These are phyloP conservation scores for Hypericum androsaemum DNA, from an alignment of 345 rosid species.

Conservation along the genomic window DNA sequence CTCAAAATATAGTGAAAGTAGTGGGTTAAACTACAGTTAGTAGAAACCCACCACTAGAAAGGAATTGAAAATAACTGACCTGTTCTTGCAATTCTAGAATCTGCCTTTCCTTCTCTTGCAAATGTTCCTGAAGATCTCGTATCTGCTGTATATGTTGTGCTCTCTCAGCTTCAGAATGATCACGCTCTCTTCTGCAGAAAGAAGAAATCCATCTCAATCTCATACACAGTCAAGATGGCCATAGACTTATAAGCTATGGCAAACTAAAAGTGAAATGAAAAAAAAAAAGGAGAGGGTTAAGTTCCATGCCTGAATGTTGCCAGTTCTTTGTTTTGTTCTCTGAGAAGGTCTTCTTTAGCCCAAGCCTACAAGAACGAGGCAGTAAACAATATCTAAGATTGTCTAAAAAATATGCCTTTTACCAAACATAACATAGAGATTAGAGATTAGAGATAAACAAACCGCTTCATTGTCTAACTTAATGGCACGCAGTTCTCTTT, in stretches of 20 bases:
- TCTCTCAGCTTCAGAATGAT: conserved; percentile 94
- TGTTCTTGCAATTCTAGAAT: conserved; percentile 82
- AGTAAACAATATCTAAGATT: conserved; percentile 8
- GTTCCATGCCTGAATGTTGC: conserved; percentile 58
- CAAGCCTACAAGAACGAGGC: conserved; percentile 47
- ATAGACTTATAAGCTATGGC: too few relatives aligned
- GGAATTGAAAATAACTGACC: conserved; percentile 30
- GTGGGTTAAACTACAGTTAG: not conserved
- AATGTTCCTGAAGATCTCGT: conserved; percentile 77
- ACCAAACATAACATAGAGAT: not conserved
- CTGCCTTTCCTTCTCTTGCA: conserved; percentile 88
- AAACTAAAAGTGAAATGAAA: not conserved
- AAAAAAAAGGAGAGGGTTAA: not conserved
- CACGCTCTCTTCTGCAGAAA: conserved; percentile 83
- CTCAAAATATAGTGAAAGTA: too few relatives aligned
- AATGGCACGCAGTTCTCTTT: conserved; percentile 72
- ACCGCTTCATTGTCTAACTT: conserved; percentile 89
- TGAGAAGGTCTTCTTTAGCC: conserved; percentile 89
- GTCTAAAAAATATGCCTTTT: not conserved
- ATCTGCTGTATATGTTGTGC: conserved; percentile 68
- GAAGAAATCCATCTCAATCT: conserved; percentile 9
- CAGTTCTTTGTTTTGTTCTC: conserved; percentile 85
- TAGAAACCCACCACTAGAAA: not conserved
- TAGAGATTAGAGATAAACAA: conserved; percentile 22
- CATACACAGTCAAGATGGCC: too few relatives aligned